Conservation (phyloP, 2,329 filamentous ascomycete genomes). For the Aspergillus sp. region DNA sequence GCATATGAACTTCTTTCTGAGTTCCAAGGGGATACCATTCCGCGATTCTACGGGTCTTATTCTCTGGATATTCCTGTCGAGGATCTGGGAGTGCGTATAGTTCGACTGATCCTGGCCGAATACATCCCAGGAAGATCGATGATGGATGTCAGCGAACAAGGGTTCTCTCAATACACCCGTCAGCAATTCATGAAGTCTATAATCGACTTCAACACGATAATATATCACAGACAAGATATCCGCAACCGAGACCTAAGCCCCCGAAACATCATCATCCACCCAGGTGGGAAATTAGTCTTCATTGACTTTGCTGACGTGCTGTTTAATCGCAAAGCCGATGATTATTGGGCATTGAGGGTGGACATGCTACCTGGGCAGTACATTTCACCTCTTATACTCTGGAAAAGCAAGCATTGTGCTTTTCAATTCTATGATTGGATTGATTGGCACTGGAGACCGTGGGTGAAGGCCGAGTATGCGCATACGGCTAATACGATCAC, state of each 20-base stretch:
- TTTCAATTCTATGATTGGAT: conserved; percentile 13
- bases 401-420: conserved; percentile 3
- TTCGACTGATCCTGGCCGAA: conserved; percentile 19
- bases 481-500: conserved; percentile 14
- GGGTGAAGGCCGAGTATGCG: conserved; percentile 15
- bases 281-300: conserved; percentile 7
- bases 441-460: conserved; percentile 19
- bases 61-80: conserved; percentile 15
- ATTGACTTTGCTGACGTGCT: conserved; percentile 13
- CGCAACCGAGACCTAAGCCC: conserved; percentile 9
- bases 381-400: conserved; percentile 15
- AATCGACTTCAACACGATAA: conserved; percentile 13
- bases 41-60: conserved; percentile 19
- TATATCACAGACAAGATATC: conserved; percentile 11
- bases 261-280: conserved; percentile 11
- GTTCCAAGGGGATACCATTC: conserved; percentile 14
- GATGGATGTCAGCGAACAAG: conserved; percentile 5
- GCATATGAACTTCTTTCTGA: conserved; percentile 11
- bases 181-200: conserved; percentile 15
- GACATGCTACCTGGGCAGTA: conserved; percentile 10
- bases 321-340: conserved; percentile 11
- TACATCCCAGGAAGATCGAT: conserved; percentile 14
- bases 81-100: conserved; percentile 5
- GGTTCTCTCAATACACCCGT: conserved; percentile 7
- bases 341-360: conserved; percentile 1